Evolutionary conservation across 345 rosid species (phyloP).

Genomic region (Eucalyptus sp.): DNA sequence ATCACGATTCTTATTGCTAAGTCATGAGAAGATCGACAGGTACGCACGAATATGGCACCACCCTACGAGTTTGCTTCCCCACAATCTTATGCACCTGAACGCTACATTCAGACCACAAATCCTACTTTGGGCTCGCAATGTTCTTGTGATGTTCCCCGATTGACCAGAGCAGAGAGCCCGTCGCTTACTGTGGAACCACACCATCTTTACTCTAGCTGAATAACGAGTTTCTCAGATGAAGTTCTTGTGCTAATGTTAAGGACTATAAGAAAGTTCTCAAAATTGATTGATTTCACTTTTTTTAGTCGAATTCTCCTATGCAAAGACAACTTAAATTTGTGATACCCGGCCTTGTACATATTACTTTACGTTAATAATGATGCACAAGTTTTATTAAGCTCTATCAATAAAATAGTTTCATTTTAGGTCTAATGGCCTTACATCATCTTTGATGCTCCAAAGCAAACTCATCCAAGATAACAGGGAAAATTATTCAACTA

Average conservation of each 20-base stretch:
- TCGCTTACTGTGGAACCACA: too few species aligned
- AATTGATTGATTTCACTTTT: too few species aligned
- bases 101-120: not conserved
- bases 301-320: not conserved
- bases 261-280: not conserved
- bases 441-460: not conserved
- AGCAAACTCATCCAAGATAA: not conserved
- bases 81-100: not conserved
- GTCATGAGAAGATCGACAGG: too few species aligned
- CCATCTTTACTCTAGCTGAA: not conserved
- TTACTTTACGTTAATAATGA: not conserved
- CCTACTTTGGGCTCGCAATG: not conserved
- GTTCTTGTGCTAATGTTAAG: not conserved
- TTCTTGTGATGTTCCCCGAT: not conserved
- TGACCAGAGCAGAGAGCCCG: not conserved
- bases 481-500: fast-evolving
- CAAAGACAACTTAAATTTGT: not conserved
- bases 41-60: too few species aligned
- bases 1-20: not conserved
- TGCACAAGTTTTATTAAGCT: fast-evolving
- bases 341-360: not conserved
- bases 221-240: not conserved
- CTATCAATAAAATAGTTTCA: not conserved
- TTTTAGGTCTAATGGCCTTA: not conserved
- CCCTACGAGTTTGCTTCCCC: not conserved